Conservation (phyloP, 257 asterid species). For the Nicotiana tabacum region DNA sequence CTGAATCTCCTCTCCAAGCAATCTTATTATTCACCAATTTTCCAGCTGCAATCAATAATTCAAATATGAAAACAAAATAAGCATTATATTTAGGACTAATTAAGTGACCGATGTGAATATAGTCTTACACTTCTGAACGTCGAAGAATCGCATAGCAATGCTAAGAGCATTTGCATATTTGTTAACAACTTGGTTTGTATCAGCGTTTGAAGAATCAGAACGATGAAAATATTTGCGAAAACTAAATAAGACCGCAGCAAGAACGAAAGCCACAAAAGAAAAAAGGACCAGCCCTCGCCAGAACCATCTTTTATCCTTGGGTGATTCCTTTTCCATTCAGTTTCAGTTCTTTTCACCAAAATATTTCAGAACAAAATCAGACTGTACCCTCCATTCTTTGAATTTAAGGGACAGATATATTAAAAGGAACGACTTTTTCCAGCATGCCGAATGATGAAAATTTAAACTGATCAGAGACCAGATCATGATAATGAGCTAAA, state of each 20-base stretch:
- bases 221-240: slow-evolving; percentile 25
- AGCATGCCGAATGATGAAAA: neutral
- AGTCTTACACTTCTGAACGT: slow-evolving; percentile 51
- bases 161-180: slow-evolving; percentile 43
- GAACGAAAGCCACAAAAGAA: slow-evolving; percentile 25
- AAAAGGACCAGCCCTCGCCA: slow-evolving; percentile 29
- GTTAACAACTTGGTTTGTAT: neutral
- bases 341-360: neutral
- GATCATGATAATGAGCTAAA: neutral
- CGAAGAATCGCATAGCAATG: slow-evolving; percentile 53
- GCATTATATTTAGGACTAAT: neutral
- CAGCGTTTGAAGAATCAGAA: slow-evolving; percentile 7
- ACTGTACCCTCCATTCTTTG: neutral
- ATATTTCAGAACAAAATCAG: neutral
- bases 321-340: slow-evolving; percentile 27
- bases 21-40: slow-evolving; percentile 44
- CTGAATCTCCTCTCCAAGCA: slow-evolving; percentile 65
- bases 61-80: neutral
- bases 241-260: slow-evolving; percentile 36
- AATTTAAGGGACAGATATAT: neutral
- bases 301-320: slow-evolving; percentile 19
- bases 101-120: neutral
- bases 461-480: neutral
- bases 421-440: neutral
- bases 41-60: slow-evolving; percentile 41